Base-by-base conservation (phyloP, 2,329 filamentous ascomycete genomes). In the Fusarium sacchari region DNA sequence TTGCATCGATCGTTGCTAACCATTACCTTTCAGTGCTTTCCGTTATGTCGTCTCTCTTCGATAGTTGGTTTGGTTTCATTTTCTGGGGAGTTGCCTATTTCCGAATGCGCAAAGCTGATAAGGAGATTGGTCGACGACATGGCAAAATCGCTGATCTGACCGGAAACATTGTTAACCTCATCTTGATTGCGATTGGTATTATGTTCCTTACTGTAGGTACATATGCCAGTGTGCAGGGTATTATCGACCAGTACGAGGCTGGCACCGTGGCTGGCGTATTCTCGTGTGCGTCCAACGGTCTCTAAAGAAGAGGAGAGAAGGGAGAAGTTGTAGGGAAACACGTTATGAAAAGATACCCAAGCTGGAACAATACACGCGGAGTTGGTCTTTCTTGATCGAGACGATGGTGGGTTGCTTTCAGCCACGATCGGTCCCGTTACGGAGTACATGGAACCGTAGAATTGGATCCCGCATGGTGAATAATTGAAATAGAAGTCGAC, bases 41-140 rank as follows among this genome's bases (percentile, higher is more conserved):
- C 9, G 86, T 94, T 69, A 93, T 95, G 92, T 93, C 91, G n/a
- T 94, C 94, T 8, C 88, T 97, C 3, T 97, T 97, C 79, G 94
- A 97, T 83, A 96, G 93, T 60, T 96, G 95, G 87, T 96, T 96
- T 78, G 95, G 95, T 30, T 98, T 97, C 86, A 97, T 97, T 79
- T 98, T 97, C 86, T 98, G 93, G 93, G 93, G 92, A 18, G 88
- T 94, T 3, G 93, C 93, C 2, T 96, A 94, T 79, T 88, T 95
- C 78, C 89, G 92, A 63, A 94, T 96, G 92, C 88, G 93, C 53
- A 84, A 84, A 26, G 92, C 88, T 3, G 92, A 94, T 12, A 79
- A 86, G 6, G 83, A 85, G 2, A 86, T 88, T 37, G 86, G 88
- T 57, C 87, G 85, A 71, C 84, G 83, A 4, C 84, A 88, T 39